Evolutionary conservation across 495 filamentous ascomycete genomes (phyloP), one percentile per base, ranked within the genome.

Genomic region (Penicillium verhagenii): DNA sequence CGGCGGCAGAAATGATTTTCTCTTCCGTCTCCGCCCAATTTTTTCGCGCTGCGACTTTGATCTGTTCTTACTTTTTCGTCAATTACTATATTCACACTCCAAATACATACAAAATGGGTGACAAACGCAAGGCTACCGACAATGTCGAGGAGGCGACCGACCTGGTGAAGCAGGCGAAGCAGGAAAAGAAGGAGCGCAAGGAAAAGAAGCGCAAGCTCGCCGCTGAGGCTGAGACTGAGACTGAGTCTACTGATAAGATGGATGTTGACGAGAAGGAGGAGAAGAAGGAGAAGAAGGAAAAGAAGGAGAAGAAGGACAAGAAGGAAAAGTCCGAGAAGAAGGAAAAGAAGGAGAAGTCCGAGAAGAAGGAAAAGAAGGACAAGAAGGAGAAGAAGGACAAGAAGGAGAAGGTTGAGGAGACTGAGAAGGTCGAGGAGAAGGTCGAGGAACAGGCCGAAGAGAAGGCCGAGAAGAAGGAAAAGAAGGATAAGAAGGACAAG

Each of bases 111-210:
- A 68, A 50, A 65, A 78, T 75, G 70, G 62, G 69, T 47, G 71
- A 76, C 58, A 76, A 73, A 66, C 75, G 75, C 70, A 78, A 78
- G 66, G 68, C 72, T 60, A 58, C 59, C 24, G 63, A 66, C 39
- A 54, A 66, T 39, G 51, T 43, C n/a, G 44, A 54, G 29, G 63
- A 47, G 37, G n/a, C 24, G n/a, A 67, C 72, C 46, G 63, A 64
- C 38, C 60, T 67, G 47, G 50, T 33, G 57, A 65, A 63, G 46
- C 64, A 70, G 8, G 50, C 58, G 42, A 56, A 59, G 37, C 55
- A 21, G 19, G 16, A 31, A 33, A 52, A 65, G 47, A 59, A 52
- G 42, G 47, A 64, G 18, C 47, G 59, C 28, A 54, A 66, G 58
- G 53, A 33, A 20, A 62, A 29, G 55, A 52, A 50, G 31, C 54